These are phyloP conservation scores for Monosporascus sp. DNA, from an alignment of 2,329 filamentous ascomycete species.

Conservation along the genomic window DNA sequence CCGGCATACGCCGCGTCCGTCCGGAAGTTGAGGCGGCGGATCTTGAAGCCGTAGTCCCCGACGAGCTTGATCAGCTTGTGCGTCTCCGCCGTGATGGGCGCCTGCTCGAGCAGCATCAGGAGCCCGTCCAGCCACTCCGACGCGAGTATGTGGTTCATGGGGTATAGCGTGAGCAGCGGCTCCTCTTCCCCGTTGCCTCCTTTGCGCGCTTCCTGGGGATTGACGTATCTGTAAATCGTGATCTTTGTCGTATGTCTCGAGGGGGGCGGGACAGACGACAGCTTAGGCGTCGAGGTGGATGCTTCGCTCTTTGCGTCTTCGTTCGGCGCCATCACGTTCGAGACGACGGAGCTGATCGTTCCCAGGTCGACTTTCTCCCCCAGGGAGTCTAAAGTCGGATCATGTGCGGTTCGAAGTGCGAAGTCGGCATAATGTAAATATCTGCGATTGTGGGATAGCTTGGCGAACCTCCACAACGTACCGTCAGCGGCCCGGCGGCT, in stretches of 20 bases:
- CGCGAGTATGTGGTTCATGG: constrained; percentile 72
- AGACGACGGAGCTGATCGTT: constrained; percentile 86
- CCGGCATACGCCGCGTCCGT: constrained; percentile 72
- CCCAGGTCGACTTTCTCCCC: constrained; percentile 80
- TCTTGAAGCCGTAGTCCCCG: constrained; percentile 86
- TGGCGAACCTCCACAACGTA: constrained; percentile 73
- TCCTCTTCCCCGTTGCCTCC: constrained; percentile 53
- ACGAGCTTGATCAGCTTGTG: constrained; percentile 83
- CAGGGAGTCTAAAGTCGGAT: constrained; percentile 68
- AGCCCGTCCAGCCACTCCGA: constrained; percentile 96
- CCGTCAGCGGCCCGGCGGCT: constrained; percentile 39
- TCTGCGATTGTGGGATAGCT: constrained; percentile 83
- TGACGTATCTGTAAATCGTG: constrained; percentile 73
- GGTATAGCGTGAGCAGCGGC: constrained; percentile 76
- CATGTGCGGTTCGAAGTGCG: constrained; percentile 53
- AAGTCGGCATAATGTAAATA: constrained; percentile 91
- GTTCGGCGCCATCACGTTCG: constrained; percentile 70
- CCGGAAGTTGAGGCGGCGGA: constrained; percentile 83
- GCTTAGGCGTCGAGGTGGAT: constrained; percentile 37
- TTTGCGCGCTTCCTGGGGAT: constrained; percentile 32
- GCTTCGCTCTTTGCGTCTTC: constrained; percentile 41
- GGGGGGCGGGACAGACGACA: constrained; percentile 20
- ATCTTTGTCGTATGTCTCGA: constrained; percentile 69
- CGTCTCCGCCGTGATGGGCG: constrained; percentile 95
- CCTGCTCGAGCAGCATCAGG: constrained; percentile 89